phyloP scores from a whole-genome alignment of 345 rosid species.

The Laguncularia racemosa region DNA sequence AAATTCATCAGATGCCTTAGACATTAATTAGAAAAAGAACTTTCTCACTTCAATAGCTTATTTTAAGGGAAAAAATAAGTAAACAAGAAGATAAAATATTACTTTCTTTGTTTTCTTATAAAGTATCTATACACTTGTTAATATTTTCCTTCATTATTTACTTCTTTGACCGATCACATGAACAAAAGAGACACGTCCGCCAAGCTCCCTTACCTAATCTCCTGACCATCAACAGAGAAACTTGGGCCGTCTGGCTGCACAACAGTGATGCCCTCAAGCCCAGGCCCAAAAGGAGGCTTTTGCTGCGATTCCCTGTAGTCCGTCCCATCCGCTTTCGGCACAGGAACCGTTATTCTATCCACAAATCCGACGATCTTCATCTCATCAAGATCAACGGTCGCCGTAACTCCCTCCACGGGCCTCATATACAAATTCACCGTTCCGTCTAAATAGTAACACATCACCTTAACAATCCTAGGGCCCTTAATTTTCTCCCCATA shows the following conservation, averaged over 20 bases:
- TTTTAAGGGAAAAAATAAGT: too few relatives aligned
- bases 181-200: too few relatives aligned
- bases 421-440: constrained; percentile 18
- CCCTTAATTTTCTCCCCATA: constrained; percentile 23
- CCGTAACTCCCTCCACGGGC: constrained; percentile 15
- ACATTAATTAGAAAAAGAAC: too few relatives aligned
- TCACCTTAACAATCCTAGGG: constrained; percentile 7
- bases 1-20: too few relatives aligned
- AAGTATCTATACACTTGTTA: too few relatives aligned
- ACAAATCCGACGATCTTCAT: constrained; percentile 11
- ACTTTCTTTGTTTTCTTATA: too few relatives aligned
- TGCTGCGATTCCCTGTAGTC: constrained; percentile 37
- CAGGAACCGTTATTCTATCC: constrained; percentile 25
- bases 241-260: constrained; percentile 19
- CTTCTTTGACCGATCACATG: too few relatives aligned
- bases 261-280: neutral
- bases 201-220: constrained; percentile 1
- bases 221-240: constrained; percentile 6
- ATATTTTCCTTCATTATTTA: too few relatives aligned
- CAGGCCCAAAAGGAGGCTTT: constrained; percentile 14
- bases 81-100: too few relatives aligned
- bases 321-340: constrained; percentile 66
- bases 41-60: too few relatives aligned
- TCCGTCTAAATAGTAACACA: constrained; percentile 13
- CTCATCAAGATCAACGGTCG: constrained; percentile 11